Base-by-base conservation (phyloP, 2,329 filamentous ascomycete genomes). In the Epichloe amarillans region DNA sequence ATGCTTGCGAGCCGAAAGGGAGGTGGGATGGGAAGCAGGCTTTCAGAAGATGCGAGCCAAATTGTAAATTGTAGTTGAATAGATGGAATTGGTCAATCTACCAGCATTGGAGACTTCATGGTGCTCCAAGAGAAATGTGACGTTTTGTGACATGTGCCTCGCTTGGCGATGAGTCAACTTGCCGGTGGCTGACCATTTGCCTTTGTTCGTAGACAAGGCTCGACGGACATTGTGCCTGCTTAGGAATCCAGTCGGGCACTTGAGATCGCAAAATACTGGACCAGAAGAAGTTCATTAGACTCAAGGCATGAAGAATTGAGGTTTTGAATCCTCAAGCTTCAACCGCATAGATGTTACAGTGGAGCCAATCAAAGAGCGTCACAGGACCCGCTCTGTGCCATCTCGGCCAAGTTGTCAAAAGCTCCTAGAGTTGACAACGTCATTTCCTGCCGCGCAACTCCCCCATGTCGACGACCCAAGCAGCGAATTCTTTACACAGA, bases 321-420 rank as follows among this genome's bases (percentile, higher is more conserved):
- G 30, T 30, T 30, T 30, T 30, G 30, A 10, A 30, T 30, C 3
- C 8, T 21, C 7, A 26, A 17, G 19, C 35, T 15, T 47, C 12
- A 37, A 19, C 17, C 14, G 30, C 36, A 5, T 14, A 19, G 10
- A 37, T 47, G 7, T 21, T 17, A 21, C 23, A 46, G 43, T 46
- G n/a, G 17, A 11, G 6, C 39, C 38, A 43, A 49, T 37, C 39
- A 43, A 35, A 37, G 3, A 35, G 33, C 46, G 37, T 47, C 37
- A 47, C 36, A 35, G 21, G 38, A 10, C 47, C 39, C 39, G 26
- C 47, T 8, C 17, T 37, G 10, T 49, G 48, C 38, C 44, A 12
- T 35, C 35, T 30, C 38, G 14, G 47, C 38, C 47, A 49, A 49
- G 39, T 49, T 49, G 47, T 43, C 46, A 42, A 48, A 47, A 41